These are phyloP conservation scores for Rhodamnia argentea DNA, from an alignment of 345 rosid species.

Conservation along the genomic window DNA sequence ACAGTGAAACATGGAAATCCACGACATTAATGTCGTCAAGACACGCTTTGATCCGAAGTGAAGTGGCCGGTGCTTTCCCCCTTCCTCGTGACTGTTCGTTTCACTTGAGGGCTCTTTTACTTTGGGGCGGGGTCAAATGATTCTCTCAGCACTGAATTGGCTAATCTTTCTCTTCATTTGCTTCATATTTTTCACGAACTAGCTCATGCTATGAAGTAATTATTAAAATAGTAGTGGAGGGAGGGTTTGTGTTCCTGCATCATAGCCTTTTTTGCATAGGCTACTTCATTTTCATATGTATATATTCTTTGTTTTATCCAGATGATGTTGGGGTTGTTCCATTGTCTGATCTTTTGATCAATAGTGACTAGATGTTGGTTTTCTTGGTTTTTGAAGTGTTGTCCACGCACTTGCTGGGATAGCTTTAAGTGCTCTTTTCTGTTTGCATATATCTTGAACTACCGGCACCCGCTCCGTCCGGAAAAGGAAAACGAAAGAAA, in stretches of 20 bases:
- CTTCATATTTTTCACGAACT: not conserved
- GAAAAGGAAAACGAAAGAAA: not conserved
- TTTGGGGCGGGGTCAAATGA: not conserved
- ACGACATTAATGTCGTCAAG: not conserved
- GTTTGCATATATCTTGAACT: not conserved
- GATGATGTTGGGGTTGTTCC: not conserved
- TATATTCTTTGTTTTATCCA: not conserved
- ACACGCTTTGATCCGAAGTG: not conserved
- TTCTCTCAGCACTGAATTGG: not conserved
- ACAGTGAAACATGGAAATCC: not conserved
- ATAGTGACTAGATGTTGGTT: not conserved
- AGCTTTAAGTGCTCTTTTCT: not conserved
- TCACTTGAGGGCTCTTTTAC: not conserved
- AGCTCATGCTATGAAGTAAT: not conserved
- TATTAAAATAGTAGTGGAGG: not conserved
- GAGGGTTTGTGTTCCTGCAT: not conserved
- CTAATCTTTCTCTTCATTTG: not conserved
- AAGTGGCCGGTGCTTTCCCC: not conserved
- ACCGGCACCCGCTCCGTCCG: not conserved
- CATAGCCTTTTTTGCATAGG: not conserved
- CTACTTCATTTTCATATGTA: not conserved
- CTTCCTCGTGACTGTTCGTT: not conserved
- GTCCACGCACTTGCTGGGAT: not conserved
- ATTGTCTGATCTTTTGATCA: not conserved
- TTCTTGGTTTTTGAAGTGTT: fast-evolving